Evolutionary conservation across 2,329 filamentous ascomycete genomes (phyloP), one percentile per base, ranked within the genome.

Genomic region (Penicillium sp.): DNA sequence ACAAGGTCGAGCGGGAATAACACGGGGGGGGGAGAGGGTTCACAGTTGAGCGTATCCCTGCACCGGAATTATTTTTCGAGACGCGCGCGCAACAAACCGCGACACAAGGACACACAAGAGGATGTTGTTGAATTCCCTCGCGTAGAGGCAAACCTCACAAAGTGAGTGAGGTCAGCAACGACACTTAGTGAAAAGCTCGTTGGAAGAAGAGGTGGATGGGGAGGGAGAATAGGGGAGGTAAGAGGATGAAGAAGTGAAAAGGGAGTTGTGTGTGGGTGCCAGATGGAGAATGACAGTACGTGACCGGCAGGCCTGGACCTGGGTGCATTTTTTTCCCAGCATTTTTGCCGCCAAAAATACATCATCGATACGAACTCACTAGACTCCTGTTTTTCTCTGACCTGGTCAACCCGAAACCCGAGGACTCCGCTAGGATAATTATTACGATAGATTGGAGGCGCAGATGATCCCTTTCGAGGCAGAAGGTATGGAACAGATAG

Each of bases 131-230:
- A 23, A 23, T 53, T 53, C 50, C 51, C 59, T 55, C 57, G 49
- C 49, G 53, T 52, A 47, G 40, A 56, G 50, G 47, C 51, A 48
- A 55, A 50, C 41, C 44, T 49, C 47, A 53, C 44, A 41, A 46
- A 43, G 49, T 6, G 13, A 49, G 62, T 53, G 45, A 55, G 46
- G 34, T 53, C 43, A 53, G 54, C 60, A 70, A 72, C 70, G 69
- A 73, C 63, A 68, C 70, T 72, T 73, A 72, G 68, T 71, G 65
- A 73, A 73, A 73, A 72, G 70, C 68, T 73, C 70, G 70, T 69
- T 66, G 58, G 48, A 50, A 50, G 39, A 35, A 38, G 40, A 43
- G 38, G 21, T 25, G 35, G 40, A 19, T 33, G 28, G 38, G 46
- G 19, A 33, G 36, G 42, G 41, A 43, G 40, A 48, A 51, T 48